Evolutionary conservation across 352 stramenopile genomes (phyloP).

Genomic region (Phytophthora multivora): DNA sequence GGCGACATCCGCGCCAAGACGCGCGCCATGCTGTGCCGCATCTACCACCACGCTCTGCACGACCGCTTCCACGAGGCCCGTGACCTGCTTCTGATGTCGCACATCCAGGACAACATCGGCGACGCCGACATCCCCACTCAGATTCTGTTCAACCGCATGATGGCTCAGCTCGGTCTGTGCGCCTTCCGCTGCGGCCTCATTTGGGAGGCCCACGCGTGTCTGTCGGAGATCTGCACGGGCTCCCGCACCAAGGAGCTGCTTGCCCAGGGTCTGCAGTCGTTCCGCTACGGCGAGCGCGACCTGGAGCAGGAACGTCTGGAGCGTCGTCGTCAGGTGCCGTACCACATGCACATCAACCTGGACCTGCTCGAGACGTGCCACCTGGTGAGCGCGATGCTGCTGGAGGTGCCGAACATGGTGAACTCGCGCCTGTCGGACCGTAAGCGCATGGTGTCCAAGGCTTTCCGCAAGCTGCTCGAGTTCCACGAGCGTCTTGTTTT

Average conservation of each 20-base stretch:
- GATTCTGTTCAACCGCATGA: conserved; percentile 98
- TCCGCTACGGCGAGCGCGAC: conserved; percentile 94
- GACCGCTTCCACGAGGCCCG: conserved; percentile 98
- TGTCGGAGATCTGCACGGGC: conserved; percentile 96
- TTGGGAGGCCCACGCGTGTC: conserved; percentile 96
- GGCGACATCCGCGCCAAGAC: conserved; percentile 93
- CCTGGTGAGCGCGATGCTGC: conserved; percentile 98
- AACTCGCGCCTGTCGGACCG: conserved; percentile 79
- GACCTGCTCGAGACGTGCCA: conserved; percentile 98
- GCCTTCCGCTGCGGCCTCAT: conserved; percentile 97
- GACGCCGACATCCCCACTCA: conserved; percentile 94
- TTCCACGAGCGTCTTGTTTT: conserved; percentile 94
- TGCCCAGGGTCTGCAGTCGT: conserved; percentile 94
- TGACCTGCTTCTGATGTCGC: conserved; percentile 98
- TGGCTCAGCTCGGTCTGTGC: conserved; percentile 93
- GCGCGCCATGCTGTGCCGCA: conserved; percentile 98
- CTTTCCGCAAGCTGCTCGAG: conserved; percentile 94
- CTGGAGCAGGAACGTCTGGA: conserved; percentile 97
- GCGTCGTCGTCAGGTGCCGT: conserved; percentile 96
- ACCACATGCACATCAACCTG: conserved; percentile 99
- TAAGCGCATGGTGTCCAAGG: conserved; percentile 93
- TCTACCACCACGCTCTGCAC: conserved; percentile 98
- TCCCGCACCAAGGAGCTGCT: conserved; percentile 96
- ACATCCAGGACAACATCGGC: conserved; percentile 97
- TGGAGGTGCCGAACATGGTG: conserved; percentile 98